Base-by-base conservation (phyloP, 345 rosid genomes). In the Litchi chinensis region DNA sequence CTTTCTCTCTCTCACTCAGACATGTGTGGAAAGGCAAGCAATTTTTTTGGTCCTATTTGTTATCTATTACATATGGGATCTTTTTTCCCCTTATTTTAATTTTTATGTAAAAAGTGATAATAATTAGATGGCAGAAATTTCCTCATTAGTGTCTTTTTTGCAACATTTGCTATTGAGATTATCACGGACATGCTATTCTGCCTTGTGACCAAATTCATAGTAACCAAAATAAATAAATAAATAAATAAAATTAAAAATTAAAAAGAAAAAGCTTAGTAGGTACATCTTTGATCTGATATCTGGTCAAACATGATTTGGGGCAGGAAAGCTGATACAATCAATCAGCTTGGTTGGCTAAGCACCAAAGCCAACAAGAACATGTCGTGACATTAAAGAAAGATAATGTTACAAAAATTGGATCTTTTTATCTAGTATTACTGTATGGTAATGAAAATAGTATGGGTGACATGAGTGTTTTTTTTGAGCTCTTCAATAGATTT, bases 11-110 rank as follows among this genome's bases (percentile, higher is more conserved):
- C 26, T 15, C 69, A 5, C 28, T 9, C 21, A 40, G 50, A 77
- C 63, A 44, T 70, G 48, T 44, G 65, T 43, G 32, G 48, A 11
- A 56, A 68, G 71, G 21, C 13, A 13, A 65, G 22, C 63, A 32
- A 74, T 15, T 44, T 64, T 64, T 40, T 39, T 21, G 73, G 73
- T 12, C 26, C 67, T 3, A 37, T 56, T 68, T 57, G 24, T 68
- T 57, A 41, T 68, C 79, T 8, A 39, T 56, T 26, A 19, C 66
- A 40, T 39, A 40, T 77, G 52, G 76, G 32, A 16, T 73, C 67
- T 59, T 28, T 0, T 46, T 22, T 21, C 10, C 15, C 9, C 10
- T 32, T 28, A 5, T 48, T 71, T 71, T 18, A 52, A 16, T 71
- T 56, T 40, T 59, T 18, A 18, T 12, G 18, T 57, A 10, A 37